Base-by-base conservation (phyloP, 257 asterid species). In the Nicotiana otophora region DNA sequence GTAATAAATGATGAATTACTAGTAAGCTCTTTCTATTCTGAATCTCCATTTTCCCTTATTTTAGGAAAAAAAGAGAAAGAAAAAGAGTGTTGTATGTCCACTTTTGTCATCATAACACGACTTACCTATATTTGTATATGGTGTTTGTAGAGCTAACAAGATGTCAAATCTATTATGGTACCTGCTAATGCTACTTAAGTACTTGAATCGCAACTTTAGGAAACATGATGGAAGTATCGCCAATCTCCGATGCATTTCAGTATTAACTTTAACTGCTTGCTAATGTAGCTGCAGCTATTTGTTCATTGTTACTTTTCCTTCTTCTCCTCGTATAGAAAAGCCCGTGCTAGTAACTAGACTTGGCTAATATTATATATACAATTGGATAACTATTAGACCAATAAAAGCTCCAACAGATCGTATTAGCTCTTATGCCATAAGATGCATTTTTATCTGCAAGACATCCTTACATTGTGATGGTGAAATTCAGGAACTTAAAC, bases 401-500 rank as follows among this genome's bases (percentile, higher is more conserved):
- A 42, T 10, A 42, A 20, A 42, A 72, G 78, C 36, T 46, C 78
- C 34, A 12, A 74, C 1, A 5, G 7, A 7, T 48, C 15, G 20
- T 48, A 26, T 34, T 74, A 1, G 23, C 53, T 74, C 80, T 48
- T 1, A 12, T 2, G 4, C 15, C 23, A 74, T 74, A 74, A 48
- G 5, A 72, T 42, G 2, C 15, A 12, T 46, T 7, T 23, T 46
- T 72, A 72, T 26, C 0, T 46, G 11, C 7, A 72, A 72, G 15
- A 48, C 4, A 2, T 48, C 62, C 80, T 74, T 74, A 48, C 62
- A 26, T 74, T 74, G 62, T 14, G 80, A 74, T 15, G 62, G 62
- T 74, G 16, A 48, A 74, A 15, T 79, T 46, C 80, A 93, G 98
- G 98, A 95, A 90, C 82, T 92, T 53, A 95, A 95, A 63, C 97